Evolutionary conservation across 495 filamentous ascomycete species (phyloP), one percentile per base, ranked within the genome.

Genomic region (Neurospora sp.): DNA sequence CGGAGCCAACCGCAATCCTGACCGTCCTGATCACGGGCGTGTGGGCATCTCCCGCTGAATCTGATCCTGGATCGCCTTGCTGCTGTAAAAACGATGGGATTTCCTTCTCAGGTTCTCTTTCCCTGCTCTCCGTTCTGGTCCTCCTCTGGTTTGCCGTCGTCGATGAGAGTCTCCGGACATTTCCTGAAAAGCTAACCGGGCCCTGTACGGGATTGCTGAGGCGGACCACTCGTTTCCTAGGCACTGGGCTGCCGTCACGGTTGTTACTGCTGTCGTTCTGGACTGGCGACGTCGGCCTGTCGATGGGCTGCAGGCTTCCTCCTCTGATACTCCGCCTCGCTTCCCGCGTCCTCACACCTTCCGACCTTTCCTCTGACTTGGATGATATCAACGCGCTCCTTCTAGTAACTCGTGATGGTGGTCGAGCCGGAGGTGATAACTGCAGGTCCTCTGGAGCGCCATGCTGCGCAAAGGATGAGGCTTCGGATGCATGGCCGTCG

Each of bases 21-120:
- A 92, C 88, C 69, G 87, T 90, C 40, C 91, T 86, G 14, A 89
- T 87, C 0, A 89, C 89, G 3, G 92, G 92, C 14, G 92, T 94
- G 72, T 89, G 90, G 41, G 90, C 83, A 73, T 92, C 88, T 83
- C 77, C 69, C 74, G 82, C 37, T 79, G 73, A 10, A 73, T 74
- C 6, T 76, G 78, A 38, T 45, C 71, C 41, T 75, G 53, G 27
- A 35, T 65, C 53, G 78, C 14, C 70, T 40, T n/a, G 44, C 22
- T 20, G 42, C 70, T 17, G 72, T 35, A 65, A 14, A 35, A 65
- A 48, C 31, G 40, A 70, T 27, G 70, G 68, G 16, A 71, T 76
- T 68, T 78, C 76, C 40, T 82, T 80, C 35, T 81, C 79, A 9
- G 73, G 74, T 10, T 74, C 70, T 53, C 75, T 77, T 27, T 85